Evolutionary conservation across 768 basidiomycete species (phyloP).

Genomic region (Hysterangium stoloniferum): DNA sequence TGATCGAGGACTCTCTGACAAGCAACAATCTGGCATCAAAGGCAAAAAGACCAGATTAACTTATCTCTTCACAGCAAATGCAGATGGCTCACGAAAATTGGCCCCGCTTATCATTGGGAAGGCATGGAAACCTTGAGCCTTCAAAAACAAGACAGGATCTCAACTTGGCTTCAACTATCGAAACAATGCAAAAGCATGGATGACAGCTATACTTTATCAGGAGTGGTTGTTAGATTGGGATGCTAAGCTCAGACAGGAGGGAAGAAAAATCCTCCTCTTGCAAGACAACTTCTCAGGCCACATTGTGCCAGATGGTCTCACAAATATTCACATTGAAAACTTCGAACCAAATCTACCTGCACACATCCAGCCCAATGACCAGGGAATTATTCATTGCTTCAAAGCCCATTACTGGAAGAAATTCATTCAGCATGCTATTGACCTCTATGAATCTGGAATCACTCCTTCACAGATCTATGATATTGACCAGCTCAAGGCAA

Average conservation of each 20-base stretch:
- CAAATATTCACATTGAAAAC: neutral
- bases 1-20: neutral
- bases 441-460: neutral
- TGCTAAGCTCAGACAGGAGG: neutral
- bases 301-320: neutral
- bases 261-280: neutral
- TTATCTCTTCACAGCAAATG: too few relatives aligned
- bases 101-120: neutral
- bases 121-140: neutral
- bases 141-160: neutral
- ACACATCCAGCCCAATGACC: too few relatives aligned
- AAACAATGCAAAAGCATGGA: neutral
- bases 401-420: neutral
- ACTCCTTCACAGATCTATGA: too few relatives aligned
- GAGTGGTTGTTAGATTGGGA: neutral
- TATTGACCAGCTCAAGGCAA: conserved; percentile 32
- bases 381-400: neutral
- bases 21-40: neutral
- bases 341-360: neutral
- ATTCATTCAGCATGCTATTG: neutral
- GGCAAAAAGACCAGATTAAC: neutral
- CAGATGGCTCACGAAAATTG: too few relatives aligned
- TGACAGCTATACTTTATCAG: too few relatives aligned
- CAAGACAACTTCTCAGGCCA: neutral
- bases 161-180: neutral